Conservation (phyloP, 164 flowering plant species). For the Sextonia rubra region DNA sequence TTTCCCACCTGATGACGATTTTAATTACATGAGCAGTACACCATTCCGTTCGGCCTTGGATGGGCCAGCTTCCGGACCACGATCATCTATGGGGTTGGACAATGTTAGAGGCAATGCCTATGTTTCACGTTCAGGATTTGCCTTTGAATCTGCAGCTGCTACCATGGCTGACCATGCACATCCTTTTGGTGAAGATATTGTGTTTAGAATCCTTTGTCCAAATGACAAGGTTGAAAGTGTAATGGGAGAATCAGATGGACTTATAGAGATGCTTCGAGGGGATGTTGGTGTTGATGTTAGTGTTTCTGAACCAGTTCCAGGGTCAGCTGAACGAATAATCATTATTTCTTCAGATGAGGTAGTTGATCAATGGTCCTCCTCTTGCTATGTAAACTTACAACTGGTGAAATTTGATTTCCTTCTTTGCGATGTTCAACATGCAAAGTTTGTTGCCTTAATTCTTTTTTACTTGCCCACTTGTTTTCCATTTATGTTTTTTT, state of each 20-base stretch:
- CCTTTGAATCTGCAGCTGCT: slow-evolving; percentile 42
- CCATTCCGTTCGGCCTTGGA: slow-evolving; percentile 37
- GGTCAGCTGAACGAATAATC: slow-evolving; percentile 70
- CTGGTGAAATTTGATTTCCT: no score
- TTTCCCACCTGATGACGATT: slow-evolving; percentile 76
- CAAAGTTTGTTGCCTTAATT: no score
- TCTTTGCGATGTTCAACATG: no score
- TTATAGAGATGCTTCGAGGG: slow-evolving; percentile 69
- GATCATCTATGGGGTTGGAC: slow-evolving; percentile 28
- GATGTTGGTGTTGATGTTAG: slow-evolving; percentile 88
- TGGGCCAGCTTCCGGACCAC: slow-evolving; percentile 41
- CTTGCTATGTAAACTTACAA: no score
- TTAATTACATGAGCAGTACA: slow-evolving; percentile 44
- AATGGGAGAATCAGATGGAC: slow-evolving; percentile 75
- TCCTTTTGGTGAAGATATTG: slow-evolving; percentile 61
- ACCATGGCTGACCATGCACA: slow-evolving; percentile 43
- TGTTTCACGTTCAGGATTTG: slow-evolving; percentile 40
- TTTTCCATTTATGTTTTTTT: no score
- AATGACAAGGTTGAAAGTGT: slow-evolving; percentile 61
- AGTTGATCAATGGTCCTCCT: slow-evolving; percentile 2
- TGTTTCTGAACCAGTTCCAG: slow-evolving; percentile 60
- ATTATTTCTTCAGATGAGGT: slow-evolving; percentile 87
- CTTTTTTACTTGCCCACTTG: no score
- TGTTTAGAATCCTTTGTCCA: slow-evolving; percentile 91
- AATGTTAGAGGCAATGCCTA: slow-evolving; percentile 37